Evolutionary conservation across 257 asterid genomes (phyloP).

Genomic region (Nicotiana benthamiana): DNA sequence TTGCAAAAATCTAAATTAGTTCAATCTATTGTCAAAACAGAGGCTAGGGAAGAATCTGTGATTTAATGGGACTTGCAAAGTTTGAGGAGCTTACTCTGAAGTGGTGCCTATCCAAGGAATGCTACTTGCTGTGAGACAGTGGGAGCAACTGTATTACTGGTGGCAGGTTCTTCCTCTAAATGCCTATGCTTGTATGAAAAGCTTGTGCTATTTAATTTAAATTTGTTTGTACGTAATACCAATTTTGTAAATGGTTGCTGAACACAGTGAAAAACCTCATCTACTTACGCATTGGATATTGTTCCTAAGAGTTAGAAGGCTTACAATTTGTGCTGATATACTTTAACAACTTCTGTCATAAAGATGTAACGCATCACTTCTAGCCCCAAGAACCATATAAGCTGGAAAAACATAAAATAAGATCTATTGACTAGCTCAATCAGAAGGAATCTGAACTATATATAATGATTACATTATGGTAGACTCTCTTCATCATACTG

Average conservation of each 20-base stretch:
- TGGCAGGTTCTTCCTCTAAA: conserved; percentile 9
- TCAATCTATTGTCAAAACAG: conserved; percentile 7
- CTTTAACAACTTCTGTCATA: background rate
- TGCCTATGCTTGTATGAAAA: background rate
- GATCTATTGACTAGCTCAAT: background rate
- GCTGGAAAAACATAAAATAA: background rate
- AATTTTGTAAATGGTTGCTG: background rate
- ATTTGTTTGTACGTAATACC: background rate
- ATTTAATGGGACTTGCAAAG: conserved; percentile 11
- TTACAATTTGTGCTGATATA: background rate
- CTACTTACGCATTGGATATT: background rate
- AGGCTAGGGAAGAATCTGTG: conserved; percentile 28
- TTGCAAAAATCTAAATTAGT: background rate
- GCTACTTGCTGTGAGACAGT: background rate
- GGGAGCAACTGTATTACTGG: background rate
- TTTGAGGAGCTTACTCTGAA: conserved; percentile 3
- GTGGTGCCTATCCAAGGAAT: background rate
- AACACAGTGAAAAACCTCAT: background rate
- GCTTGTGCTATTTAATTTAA: background rate
- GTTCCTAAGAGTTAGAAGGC: background rate
- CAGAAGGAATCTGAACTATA: background rate
- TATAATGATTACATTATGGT: too few species aligned
- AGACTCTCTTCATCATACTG: too few species aligned
- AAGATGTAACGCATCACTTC: background rate
- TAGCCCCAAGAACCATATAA: background rate